Base-by-base conservation (phyloP, 2,329 filamentous ascomycete species). In the Penicillium hordei region DNA sequence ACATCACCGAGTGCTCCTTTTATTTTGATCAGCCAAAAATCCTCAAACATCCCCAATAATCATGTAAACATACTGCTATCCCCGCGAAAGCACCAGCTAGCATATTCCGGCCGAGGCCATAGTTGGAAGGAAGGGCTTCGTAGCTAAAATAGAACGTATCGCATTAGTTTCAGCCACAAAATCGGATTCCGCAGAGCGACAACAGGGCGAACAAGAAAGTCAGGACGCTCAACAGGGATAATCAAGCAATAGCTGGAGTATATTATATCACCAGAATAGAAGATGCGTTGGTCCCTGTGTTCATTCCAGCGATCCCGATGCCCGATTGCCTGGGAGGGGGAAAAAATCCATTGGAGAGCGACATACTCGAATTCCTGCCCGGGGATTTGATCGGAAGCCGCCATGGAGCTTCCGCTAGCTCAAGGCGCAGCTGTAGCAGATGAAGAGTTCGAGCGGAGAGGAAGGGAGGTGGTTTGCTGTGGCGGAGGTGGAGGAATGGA, bases 1-100 rank as follows among this genome's bases (percentile, higher is more conserved):
- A 99, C 94, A 99, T 97, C 70, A 96, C 93, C 59, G 93, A 95
- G 78, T 97, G 93, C 80, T 97, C 93, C 93, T 97, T 68, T 57
- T 66, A 64, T 52, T 51, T 48, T 48, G 60, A 61, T 65, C 52
- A 59, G 67, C 39, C 49, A 33, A 52, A 52, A 57, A 29, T 43
- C 44, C 44, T 42, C 53, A 31, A n/a, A 21, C 10, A 33, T 21
- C 21, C 12, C 25, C 21, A 33, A 52, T 15, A 27, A 50, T 40
- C 44, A 40, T 34, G 42, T 50, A 39, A 66, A 74, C 88, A 68
- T 87, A 95, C 91, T 70, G 93, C 91, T 78, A 97, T 95, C 68
- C 94, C 94, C 59, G 94, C 94, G 78, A 97, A 97, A 67, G 94
- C 94, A 75, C 94, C 94, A 55, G 94, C 94, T 63, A 88, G 81